A percentile compares a stretch with the other conserved stretches of the same genome.
These are phyloP conservation scores for Colletotrichum australisinense DNA, from an alignment of 2,329 filamentous ascomycete species.

Conservation along the genomic window DNA sequence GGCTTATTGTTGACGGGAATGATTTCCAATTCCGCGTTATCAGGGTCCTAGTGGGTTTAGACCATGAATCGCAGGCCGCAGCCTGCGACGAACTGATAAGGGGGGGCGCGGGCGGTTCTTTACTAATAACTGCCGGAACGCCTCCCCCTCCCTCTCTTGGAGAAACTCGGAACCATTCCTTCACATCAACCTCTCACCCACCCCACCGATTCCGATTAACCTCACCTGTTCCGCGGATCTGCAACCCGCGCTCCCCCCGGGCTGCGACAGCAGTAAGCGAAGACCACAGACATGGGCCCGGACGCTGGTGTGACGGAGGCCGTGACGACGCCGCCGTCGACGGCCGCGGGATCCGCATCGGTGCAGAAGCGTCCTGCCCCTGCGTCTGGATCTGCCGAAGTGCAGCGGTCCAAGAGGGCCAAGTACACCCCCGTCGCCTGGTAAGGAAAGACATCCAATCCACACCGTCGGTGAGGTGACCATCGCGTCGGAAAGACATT, in stretches of 20 bases:
- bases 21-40: not conserved
- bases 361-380: conserved; percentile 28
- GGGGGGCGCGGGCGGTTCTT: not conserved
- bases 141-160: not conserved
- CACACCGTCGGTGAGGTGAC: not conserved
- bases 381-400: conserved; percentile 8
- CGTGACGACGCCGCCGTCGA: conserved; percentile 17
- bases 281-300: conserved; percentile 8
- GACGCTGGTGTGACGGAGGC: conserved; percentile 5
- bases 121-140: conserved; percentile 7
- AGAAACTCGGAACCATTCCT: conserved; percentile 14
- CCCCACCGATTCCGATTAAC: conserved; percentile 13
- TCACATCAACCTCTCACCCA: not conserved
- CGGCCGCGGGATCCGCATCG: conserved; percentile 19
- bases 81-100: not conserved
- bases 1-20: not conserved
- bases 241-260: not conserved
- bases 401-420: conserved; percentile 43
- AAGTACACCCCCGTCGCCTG: conserved; percentile 52
- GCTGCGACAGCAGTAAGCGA: not conserved
- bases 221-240: conserved; percentile 8
- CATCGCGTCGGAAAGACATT: not conserved
- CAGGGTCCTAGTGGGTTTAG: not conserved
- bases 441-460: conserved; percentile 38
- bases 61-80: not conserved